A percentile compares a stretch with the other conserved stretches of the same genome.
phyloP scores from a whole-genome alignment of 768 basidiomycete species.

The Flagelloscypha sp. region DNA sequence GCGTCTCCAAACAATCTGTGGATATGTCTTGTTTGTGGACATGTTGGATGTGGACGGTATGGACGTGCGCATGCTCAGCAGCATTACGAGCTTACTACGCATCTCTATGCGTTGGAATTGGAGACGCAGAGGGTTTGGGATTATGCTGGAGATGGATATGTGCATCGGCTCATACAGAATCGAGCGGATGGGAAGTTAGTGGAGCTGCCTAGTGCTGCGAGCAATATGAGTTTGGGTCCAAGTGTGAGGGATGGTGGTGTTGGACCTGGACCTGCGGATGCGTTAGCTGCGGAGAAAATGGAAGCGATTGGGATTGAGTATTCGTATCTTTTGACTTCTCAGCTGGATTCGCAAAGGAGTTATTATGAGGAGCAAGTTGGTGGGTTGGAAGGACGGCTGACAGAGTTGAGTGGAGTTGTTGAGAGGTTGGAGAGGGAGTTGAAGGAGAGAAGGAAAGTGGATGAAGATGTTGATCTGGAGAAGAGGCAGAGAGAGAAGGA shows the following conservation, averaged over 20 bases:
- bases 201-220: conserved; percentile 84
- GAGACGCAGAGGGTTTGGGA: conserved; percentile 99
- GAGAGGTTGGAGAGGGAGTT: conserved; percentile 44
- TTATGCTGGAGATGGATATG: conserved; percentile 94
- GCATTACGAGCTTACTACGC: conserved; percentile 85
- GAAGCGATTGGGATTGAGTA: conserved; percentile 98
- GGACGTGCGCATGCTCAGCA: conserved; percentile 90
- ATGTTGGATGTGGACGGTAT: conserved; percentile 92
- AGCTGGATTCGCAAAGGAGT: conserved; percentile 84
- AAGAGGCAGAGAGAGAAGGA: conserved; percentile 38
- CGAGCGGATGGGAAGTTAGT: conserved; percentile 92
- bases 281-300: conserved; percentile 88
- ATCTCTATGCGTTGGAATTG: conserved; percentile 89
- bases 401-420: conserved; percentile 39
- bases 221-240: conserved; percentile 51
- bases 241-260: conserved; percentile 41
- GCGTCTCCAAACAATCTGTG: conserved; percentile 78
- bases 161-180: conserved; percentile 94
- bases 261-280: conserved; percentile 79
- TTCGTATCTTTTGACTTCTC: conserved; percentile 84
- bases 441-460: conserved; percentile 35
- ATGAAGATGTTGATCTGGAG: conserved; percentile 32
- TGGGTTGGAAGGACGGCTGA: conserved; percentile 47
- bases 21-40: conserved; percentile 97
- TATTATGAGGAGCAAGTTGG: conserved; percentile 78